phyloP scores from a whole-genome alignment of 1,284 basidiomycete genomes.

The Crepidotus sp. region DNA sequence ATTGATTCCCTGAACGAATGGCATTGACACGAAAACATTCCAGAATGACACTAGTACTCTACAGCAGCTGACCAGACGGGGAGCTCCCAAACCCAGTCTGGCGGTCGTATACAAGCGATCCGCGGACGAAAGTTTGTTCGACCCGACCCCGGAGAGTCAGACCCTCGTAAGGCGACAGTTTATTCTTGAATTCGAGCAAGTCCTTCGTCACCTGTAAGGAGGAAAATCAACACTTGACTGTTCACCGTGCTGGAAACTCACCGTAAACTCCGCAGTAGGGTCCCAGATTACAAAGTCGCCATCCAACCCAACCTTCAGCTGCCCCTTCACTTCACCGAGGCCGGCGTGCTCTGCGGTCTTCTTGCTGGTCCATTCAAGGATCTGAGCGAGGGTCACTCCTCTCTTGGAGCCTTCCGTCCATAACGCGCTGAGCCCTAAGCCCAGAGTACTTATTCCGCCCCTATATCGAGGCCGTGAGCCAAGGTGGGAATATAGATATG shows the following conservation, averaged over 20 bases:
- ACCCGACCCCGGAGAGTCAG: slow-evolving; percentile 62
- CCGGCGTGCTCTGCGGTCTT: slow-evolving; percentile 74
- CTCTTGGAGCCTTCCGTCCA: slow-evolving; percentile 73
- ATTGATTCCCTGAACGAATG: too few relatives aligned
- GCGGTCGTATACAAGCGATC: slow-evolving; percentile 55
- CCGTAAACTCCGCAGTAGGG: slow-evolving; percentile 56
- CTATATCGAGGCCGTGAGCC: too few relatives aligned
- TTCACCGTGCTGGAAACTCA: slow-evolving; percentile 25
- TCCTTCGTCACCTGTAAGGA: slow-evolving; percentile 60
- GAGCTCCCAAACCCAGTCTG: neutral
- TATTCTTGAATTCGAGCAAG: slow-evolving; percentile 82
- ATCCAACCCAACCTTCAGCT: slow-evolving; percentile 63
- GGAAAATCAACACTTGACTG: neutral
- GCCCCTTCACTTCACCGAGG: slow-evolving; percentile 61
- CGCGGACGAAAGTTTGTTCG: slow-evolving; percentile 70
- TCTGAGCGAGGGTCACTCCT: slow-evolving; percentile 47
- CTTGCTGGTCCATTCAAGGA: slow-evolving; percentile 68
- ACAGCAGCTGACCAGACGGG: slow-evolving; percentile 14
- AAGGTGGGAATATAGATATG: too few relatives aligned
- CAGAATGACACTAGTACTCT: too few relatives aligned
- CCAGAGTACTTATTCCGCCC: slow-evolving; percentile 88
- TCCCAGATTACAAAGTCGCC: slow-evolving; percentile 86
- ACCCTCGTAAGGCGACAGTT: slow-evolving; percentile 82
- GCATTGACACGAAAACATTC: too few relatives aligned
- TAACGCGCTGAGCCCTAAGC: slow-evolving; percentile 76